phyloP scores from a whole-genome alignment of 31 red algal genomes.

The Odonthalia washingtoniensis region DNA sequence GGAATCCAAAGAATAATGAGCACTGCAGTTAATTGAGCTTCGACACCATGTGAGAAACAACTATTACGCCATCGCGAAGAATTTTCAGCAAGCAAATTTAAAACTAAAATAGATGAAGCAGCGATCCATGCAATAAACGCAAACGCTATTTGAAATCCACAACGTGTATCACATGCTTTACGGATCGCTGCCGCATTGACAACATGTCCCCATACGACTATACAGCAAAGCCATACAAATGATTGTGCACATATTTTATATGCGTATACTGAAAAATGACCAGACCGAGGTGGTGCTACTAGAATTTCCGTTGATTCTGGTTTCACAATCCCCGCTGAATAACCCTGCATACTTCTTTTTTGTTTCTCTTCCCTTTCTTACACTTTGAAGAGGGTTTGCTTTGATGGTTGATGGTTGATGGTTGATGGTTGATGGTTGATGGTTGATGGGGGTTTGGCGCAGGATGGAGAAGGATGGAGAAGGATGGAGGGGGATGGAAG shows the following conservation, averaged over 20 bases:
- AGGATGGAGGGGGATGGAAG: no score
- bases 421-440: no score
- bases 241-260: constrained; percentile 52
- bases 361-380: no score
- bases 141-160: constrained; percentile 47
- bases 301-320: constrained; percentile 52
- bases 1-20: constrained; percentile 63
- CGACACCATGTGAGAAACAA: constrained; percentile 44
- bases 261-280: constrained; percentile 61
- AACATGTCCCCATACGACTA: constrained; percentile 68
- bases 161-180: constrained; percentile 22
- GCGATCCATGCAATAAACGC: constrained; percentile 47
- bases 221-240: constrained; percentile 66
- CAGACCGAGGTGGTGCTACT: constrained; percentile 52
- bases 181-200: constrained; percentile 35
- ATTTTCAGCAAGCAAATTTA: constrained; percentile 55
- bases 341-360: not conserved
- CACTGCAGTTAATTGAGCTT: constrained; percentile 50
- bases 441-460: no score
- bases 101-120: constrained; percentile 43
- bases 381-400: no score
- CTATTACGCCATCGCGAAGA: constrained; percentile 16
- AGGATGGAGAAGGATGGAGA: no score
- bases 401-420: no score
- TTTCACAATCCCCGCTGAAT: constrained; percentile 35